Conservation (phyloP, 345 rosid species). For the Salix udensis region DNA sequence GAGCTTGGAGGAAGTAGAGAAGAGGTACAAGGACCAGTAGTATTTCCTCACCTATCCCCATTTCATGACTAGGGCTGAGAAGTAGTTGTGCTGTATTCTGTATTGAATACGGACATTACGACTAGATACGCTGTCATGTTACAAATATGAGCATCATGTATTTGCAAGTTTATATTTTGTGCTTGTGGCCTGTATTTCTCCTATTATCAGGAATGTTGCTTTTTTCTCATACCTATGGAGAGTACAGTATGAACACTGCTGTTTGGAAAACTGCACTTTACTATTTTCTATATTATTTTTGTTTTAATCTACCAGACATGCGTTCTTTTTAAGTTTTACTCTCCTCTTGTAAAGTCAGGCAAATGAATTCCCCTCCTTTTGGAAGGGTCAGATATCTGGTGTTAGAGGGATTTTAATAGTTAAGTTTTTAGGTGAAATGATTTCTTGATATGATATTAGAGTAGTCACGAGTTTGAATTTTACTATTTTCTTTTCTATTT, state of each 20-base stretch:
- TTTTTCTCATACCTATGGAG: neutral
- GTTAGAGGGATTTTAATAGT: too few relatives aligned
- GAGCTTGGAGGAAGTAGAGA: constrained; percentile 73
- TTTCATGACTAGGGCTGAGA: neutral
- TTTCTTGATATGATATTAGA: too few relatives aligned
- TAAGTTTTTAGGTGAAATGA: too few relatives aligned
- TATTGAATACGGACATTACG: neutral
- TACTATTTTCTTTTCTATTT: accelerated
- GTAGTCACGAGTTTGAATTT: too few relatives aligned
- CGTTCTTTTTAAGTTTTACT: neutral
- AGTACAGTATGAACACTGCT: neutral
- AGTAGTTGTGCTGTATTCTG: neutral
- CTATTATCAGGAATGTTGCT: neutral
- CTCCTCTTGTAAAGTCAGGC: neutral
- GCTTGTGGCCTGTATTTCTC: neutral
- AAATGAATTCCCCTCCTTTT: neutral
- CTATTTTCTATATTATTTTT: neutral
- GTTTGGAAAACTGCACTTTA: neutral
- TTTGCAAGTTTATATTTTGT: neutral
- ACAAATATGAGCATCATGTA: neutral
- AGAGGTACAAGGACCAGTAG: constrained; percentile 65
- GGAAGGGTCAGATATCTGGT: too few relatives aligned
- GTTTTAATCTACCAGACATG: neutral
- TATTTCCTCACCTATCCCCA: neutral
- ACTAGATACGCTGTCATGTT: neutral